Conservation (phyloP, 2,329 filamentous ascomycete genomes). For the Cercospora beticola region DNA sequence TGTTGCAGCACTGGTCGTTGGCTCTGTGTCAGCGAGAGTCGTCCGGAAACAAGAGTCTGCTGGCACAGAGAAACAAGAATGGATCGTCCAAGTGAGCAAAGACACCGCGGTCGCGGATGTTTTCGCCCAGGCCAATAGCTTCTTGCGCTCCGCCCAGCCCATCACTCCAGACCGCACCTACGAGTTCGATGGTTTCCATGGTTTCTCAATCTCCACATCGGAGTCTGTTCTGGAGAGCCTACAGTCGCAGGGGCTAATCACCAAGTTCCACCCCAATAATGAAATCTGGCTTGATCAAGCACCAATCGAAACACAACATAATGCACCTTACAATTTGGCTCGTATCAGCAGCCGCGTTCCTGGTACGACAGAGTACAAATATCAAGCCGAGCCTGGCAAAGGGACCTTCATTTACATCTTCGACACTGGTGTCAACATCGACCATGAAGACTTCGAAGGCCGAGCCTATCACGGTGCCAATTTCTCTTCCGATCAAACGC, state of each 20-base stretch:
- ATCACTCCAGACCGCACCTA: conserved; percentile 36
- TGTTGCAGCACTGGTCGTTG: conserved; percentile 18
- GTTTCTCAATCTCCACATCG: conserved; percentile 38
- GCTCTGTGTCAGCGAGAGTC: conserved; percentile 23
- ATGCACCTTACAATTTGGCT: conserved; percentile 29
- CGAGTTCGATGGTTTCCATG: conserved; percentile 41
- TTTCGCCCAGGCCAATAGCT: conserved; percentile 11
- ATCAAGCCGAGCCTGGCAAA: neutral
- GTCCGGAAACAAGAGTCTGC: conserved; percentile 14
- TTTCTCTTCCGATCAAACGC: neutral
- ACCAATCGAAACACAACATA: conserved; percentile 41
- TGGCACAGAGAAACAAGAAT: conserved; percentile 19
- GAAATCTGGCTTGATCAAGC: conserved; percentile 39
- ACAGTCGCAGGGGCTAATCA: conserved; percentile 30
- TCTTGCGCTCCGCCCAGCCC: conserved; percentile 11
- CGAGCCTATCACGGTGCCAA: neutral
- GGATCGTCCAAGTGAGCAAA: conserved; percentile 25
- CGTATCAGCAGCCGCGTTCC: neutral
- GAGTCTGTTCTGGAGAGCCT: conserved; percentile 35
- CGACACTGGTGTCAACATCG: neutral
- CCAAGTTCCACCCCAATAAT: conserved; percentile 41
- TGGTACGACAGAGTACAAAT: neutral
- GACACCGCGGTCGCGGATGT: conserved; percentile 19
- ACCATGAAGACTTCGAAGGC: neutral
- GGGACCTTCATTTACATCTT: neutral